These are phyloP conservation scores for Bauhinia variegata DNA, from an alignment of 306 rosid species.

Conservation along the genomic window DNA sequence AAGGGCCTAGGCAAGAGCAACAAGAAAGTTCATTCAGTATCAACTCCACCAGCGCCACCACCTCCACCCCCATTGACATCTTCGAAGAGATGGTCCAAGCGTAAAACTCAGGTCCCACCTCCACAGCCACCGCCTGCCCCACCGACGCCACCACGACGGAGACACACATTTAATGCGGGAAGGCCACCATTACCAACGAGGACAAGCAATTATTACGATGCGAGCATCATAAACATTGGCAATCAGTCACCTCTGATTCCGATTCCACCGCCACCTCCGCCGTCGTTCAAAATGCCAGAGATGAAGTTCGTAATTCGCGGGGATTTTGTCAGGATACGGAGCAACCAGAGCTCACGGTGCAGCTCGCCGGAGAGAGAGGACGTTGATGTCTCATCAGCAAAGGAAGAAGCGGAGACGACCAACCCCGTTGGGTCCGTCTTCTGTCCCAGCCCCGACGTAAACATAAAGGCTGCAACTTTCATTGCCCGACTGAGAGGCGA, in stretches of 20 bases:
- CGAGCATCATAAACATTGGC: slow-evolving; percentile 38
- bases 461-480: slow-evolving; percentile 46
- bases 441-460: slow-evolving; percentile 92
- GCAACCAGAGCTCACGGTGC: slow-evolving; percentile 69
- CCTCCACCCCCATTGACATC: slow-evolving; percentile 47
- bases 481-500: slow-evolving; percentile 41
- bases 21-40: slow-evolving; percentile 66
- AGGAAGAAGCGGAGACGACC: slow-evolving; percentile 24
- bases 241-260: slow-evolving; percentile 62
- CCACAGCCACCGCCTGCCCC: slow-evolving; percentile 42
- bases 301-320: slow-evolving; percentile 52
- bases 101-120: slow-evolving; percentile 38
- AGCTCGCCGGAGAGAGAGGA: slow-evolving; percentile 65
- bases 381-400: slow-evolving; percentile 15
- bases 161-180: background rate
- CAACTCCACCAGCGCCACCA: slow-evolving; percentile 49
- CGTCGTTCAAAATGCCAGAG: slow-evolving; percentile 61
- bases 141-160: slow-evolving; percentile 32
- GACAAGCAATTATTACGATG: slow-evolving; percentile 21
- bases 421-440: slow-evolving; percentile 37
- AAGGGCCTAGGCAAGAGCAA: slow-evolving; percentile 61
- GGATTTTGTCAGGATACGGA: slow-evolving; percentile 56
- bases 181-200: slow-evolving; percentile 72
- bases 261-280: slow-evolving; percentile 61
- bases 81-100: slow-evolving; percentile 46